phyloP scores from a whole-genome alignment of 768 basidiomycete species.

The Hygrophorus pudorinus region DNA sequence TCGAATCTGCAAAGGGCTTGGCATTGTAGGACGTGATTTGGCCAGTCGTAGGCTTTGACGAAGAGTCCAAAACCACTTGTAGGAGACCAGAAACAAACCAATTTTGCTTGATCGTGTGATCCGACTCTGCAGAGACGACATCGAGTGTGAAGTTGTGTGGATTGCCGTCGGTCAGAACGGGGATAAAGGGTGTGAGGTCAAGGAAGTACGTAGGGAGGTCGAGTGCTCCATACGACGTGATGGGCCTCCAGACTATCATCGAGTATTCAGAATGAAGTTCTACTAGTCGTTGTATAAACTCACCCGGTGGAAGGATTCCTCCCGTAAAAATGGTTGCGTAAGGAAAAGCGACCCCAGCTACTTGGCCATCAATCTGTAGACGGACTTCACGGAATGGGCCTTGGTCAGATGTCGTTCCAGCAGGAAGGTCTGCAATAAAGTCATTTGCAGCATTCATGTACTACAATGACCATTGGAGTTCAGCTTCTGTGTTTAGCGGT shows the following conservation, averaged over 20 bases:
- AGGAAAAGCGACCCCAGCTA: constrained; percentile 40
- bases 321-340: constrained; percentile 67
- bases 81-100: constrained; percentile 71
- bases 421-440: constrained; percentile 45
- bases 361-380: constrained; percentile 33
- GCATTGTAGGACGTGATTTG: constrained; percentile 50
- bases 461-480: constrained; percentile 21
- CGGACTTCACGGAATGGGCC: constrained; percentile 43
- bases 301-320: constrained; percentile 59
- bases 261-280: neutral
- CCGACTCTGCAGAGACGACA: constrained; percentile 56
- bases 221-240: constrained; percentile 66
- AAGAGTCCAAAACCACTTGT: constrained; percentile 60
- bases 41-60: constrained; percentile 54
- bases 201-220: constrained; percentile 72
- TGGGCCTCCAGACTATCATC: constrained; percentile 35
- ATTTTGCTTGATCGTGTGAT: constrained; percentile 59
- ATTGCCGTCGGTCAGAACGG: constrained; percentile 55
- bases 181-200: constrained; percentile 71
- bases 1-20: constrained; percentile 44
- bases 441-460: constrained; percentile 60
- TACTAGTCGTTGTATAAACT: constrained; percentile 31
- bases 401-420: constrained; percentile 29
- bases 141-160: constrained; percentile 66
- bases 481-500: neutral